Evolutionary conservation across 1,139 yeast genomes (phyloP), one percentile per base, ranked within the genome.

Genomic region (Kodamaea suecica): DNA sequence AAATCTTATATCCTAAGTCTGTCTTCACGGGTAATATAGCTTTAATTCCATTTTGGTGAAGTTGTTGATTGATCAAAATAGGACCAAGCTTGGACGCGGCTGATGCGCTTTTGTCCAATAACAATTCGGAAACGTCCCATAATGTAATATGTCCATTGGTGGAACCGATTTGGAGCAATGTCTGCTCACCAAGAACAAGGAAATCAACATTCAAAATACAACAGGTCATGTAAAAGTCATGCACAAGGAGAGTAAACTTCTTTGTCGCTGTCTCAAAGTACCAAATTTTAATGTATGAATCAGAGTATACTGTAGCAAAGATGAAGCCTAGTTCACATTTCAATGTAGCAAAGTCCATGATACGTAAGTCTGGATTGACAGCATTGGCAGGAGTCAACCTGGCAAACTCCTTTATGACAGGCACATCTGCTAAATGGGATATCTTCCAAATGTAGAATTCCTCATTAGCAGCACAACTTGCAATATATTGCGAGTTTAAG

Each of bases 31-130:
- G 33, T 14, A 48, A 41, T 8, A 79, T 45, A 0, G 81, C 76
- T 44, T 87, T 84, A 36, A 90, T 73, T 27, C 96, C 87, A 23
- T 92, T 87, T 55, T 88, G 95, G 51, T 92, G 97, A 9, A 85
- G 61, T 38, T 66, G 76, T 35, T 78, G 70, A 27, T 71, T 64
- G 32, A 73, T 52, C 3, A 65, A 44, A 35, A 63, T 57, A 1
- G 32, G 34, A 41, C 33, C 33, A 1, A 35, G 32, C 3, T 7
- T 29, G 17, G 7, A 5, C 17, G 2, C 25, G 20, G 4, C 11
- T 4, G 11, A 16, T 24, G 29, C 12, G 11, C 17, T 5, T 12
- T 6, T 13, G 14, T 4, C 8, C 7, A 23, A 5, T 29, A 13
- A 28, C 12, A 30, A 8, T 5, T 47, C 27, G 15, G 73, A 53